Base-by-base conservation (phyloP, 1,284 basidiomycete species). In the Microbotryum silenes-acaulis region DNA sequence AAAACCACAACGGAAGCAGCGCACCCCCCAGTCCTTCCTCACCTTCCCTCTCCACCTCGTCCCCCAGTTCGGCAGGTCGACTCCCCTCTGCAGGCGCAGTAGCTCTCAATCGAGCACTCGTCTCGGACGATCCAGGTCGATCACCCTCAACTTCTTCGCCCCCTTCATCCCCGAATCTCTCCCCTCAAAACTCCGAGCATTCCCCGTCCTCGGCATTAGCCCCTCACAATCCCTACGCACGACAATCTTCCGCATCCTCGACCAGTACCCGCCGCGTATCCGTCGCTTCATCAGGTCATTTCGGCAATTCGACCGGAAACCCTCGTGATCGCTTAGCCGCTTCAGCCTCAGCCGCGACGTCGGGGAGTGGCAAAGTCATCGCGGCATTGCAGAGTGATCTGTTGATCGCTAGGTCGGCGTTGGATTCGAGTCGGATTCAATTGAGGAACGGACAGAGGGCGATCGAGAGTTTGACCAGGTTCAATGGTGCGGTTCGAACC, bases 301-400 rank as follows among this genome's bases (percentile, higher is more conserved):
- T 8, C 56, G 51, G 49, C 42, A 48, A n/a, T 42, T 51, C 37
- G 10, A 51, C 33, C 20, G 25, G 53, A 8, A 45, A n/a, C 53
- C 23, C 66, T 20, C 49, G 62, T 9, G 67, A 69, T 20, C 58
- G 67, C 2, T 37, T 69, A 16, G 48, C 29, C 7, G 61, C 61
- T 37, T 59, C 56, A 2, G 63, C 60, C 4, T 52, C 49, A 25
- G 51, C 51, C 3, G 65, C 67, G 14, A 54, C 60, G 48, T 58
- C 54, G 14, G 67, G 67, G 8, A 62, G 59, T 10, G 69, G 69
- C 25, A 67, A 66, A 29, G 67, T 70, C 42, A 67, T 70, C 42
- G 58, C 56, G 8, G 58, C 59, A 10, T 37, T 69, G 20, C 67
- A 70, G 62, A 52, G 51, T 16, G 69, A 69, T 6, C 25, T 70